Conservation (phyloP, 805 yeast species). For the Candida krabiensis region DNA sequence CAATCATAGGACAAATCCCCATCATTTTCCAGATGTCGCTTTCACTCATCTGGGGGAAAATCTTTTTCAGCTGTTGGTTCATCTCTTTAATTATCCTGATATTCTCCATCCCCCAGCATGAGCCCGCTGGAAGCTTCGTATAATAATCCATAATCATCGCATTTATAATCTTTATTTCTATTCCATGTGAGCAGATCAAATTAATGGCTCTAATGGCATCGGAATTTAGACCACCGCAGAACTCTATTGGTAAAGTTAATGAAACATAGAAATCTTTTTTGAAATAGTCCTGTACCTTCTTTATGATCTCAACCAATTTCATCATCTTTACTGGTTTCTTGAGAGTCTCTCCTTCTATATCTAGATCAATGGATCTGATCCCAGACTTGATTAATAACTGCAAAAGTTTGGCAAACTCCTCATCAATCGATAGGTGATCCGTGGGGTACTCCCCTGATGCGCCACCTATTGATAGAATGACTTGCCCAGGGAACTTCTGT, state of each 20-base stretch:
- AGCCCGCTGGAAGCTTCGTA: slow-evolving; percentile 21
- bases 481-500: slow-evolving; percentile 14
- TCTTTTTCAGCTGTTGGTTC: slow-evolving; percentile 13
- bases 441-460: slow-evolving; percentile 30
- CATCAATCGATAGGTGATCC: slow-evolving; percentile 4
- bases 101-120: slow-evolving; percentile 31
- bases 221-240: slow-evolving; percentile 21
- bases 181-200: slow-evolving; percentile 6
- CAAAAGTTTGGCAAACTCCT: slow-evolving; percentile 18
- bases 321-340: slow-evolving; percentile 7
- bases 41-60: slow-evolving; percentile 5
- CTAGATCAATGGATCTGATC: slow-evolving; percentile 28
- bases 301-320: slow-evolving; percentile 17
- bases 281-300: slow-evolving; percentile 8
- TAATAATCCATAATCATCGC: slow-evolving; percentile 35
- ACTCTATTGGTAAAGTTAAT: slow-evolving; percentile 32
- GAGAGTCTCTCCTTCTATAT: slow-evolving; percentile 30
- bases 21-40: slow-evolving; percentile 22
- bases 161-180: slow-evolving; percentile 20
- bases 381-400: slow-evolving; percentile 15
- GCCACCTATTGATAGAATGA: slow-evolving; percentile 34
- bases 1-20: slow-evolving; percentile 37
- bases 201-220: slow-evolving; percentile 18
- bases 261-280: slow-evolving; percentile 16
- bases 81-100: slow-evolving; percentile 22